These are phyloP conservation scores for Cochlearia excelsa DNA, from an alignment of 345 rosid species.

Conservation along the genomic window DNA sequence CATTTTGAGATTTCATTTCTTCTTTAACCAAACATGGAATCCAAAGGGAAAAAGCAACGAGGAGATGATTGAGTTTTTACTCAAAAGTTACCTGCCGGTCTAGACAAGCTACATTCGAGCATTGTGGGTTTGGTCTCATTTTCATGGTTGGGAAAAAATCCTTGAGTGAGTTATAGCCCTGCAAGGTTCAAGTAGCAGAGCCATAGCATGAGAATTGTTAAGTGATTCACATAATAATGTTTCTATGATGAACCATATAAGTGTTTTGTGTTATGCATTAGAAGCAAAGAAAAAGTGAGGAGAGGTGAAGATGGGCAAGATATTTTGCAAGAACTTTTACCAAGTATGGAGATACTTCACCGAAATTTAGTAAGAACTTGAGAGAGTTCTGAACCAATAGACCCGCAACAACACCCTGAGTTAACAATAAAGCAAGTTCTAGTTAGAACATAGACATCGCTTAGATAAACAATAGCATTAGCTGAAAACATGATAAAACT, in stretches of 20 bases:
- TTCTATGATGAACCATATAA: slow-evolving; percentile 2
- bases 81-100: slow-evolving; percentile 71
- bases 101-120: slow-evolving; percentile 82
- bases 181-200: slow-evolving; percentile 36
- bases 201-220: neutral
- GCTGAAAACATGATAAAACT: neutral
- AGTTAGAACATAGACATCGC: slow-evolving; percentile 3
- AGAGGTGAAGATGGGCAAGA: slow-evolving; percentile 22
- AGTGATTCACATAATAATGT: slow-evolving; percentile 9
- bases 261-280: slow-evolving; percentile 5
- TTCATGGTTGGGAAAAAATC: slow-evolving; percentile 95
- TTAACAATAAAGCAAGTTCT: slow-evolving; percentile 21
- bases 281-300: slow-evolving; percentile 3
- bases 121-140: slow-evolving; percentile 95
- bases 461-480: slow-evolving; percentile 13
- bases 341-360: slow-evolving; percentile 84
- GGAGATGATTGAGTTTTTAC: neutral
- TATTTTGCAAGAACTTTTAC: slow-evolving; percentile 44
- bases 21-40: slow-evolving; percentile 19
- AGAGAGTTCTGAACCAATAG: slow-evolving; percentile 89
- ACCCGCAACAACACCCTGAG: slow-evolving; percentile 96
- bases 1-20: slow-evolving; percentile 19
- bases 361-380: slow-evolving; percentile 77
- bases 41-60: slow-evolving; percentile 12
- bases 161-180: slow-evolving; percentile 96